Evolutionary conservation across 352 stramenopile species (phyloP), one percentile per base, ranked within the genome.

Genomic region (Pythium aquatile): DNA sequence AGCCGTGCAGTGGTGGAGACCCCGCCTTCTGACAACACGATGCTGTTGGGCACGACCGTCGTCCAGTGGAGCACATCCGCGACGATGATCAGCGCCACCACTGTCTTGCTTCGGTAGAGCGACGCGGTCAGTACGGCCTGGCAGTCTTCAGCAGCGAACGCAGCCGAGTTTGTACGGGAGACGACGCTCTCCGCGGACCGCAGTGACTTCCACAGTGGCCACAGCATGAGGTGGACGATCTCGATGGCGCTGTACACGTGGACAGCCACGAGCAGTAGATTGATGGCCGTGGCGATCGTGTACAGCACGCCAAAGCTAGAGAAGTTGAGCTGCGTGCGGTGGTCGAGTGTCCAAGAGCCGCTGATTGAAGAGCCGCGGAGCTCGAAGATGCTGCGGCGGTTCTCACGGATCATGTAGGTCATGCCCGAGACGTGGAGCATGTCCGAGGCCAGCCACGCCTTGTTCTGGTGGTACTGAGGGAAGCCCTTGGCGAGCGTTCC

Each of bases 381-480:
- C 1, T 35, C 26, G 35, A 75, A 71, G 14, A 71, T 40, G 30
- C 58, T 66, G 39, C 64, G 58, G 3, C 60, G 58, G 42, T 72
- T 75, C 55, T 75, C 63, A 14, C 68, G 68, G 49, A 75, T 63
- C 54, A 66, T 62, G 47, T 72, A 75, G 24, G 49, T 66, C 59
- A 75, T 72, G 3, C 68, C 68, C 1, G 64, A 69, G 24, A 75
- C 20, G 55, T 72, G 63, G 40, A 75, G 55, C 49, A 61, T 58
- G n/a, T 65, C 46, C 1, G 60, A 30, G n/a, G 68, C 61, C 33
- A 75, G 68, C 64, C 68, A 71, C 17, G 63, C 48, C 40, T 75
- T 75, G 64, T 75, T 59, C 28, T 68, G 63, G 14, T 69, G 68
- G 37, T 55, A 68, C 60, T 68, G 63, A 35, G 48, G 37, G 42